Conservation (phyloP, 345 rosid genomes). For the Rhizophora mangle region DNA sequence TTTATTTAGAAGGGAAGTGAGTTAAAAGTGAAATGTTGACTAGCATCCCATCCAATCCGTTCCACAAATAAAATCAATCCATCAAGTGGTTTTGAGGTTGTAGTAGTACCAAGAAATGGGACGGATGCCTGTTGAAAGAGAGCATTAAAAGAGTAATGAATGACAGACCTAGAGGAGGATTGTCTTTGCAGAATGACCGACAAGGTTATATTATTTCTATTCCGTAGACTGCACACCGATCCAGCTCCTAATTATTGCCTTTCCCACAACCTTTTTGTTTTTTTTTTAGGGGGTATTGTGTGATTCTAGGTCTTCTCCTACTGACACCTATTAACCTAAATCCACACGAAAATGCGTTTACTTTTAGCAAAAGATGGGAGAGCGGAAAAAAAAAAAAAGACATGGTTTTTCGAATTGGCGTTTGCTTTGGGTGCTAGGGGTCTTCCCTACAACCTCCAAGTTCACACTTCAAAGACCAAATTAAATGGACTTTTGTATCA, state of each 20-base stretch:
- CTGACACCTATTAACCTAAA: slow-evolving; percentile 2
- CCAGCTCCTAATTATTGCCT: slow-evolving; percentile 38
- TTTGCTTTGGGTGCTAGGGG: slow-evolving; percentile 18
- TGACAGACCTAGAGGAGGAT: background rate
- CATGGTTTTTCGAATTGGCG: background rate
- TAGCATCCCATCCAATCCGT: slow-evolving; percentile 26
- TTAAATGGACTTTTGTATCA: background rate
- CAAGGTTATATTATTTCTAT: slow-evolving; percentile 44
- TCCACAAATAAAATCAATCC: slow-evolving; percentile 9
- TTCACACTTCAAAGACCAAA: slow-evolving; percentile 1
- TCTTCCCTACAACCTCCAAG: slow-evolving; percentile 23
- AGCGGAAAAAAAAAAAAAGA: background rate
- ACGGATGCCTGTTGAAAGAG: background rate
- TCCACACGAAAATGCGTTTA: background rate
- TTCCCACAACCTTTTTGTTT: background rate
- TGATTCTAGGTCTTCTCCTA: background rate
- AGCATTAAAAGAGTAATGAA: slow-evolving; percentile 1
- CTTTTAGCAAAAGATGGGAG: background rate
- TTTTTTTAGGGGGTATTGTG: background rate
- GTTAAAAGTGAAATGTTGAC: slow-evolving; percentile 18
- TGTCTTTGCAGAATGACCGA: slow-evolving; percentile 35
- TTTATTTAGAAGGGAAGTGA: background rate
- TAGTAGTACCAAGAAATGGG: slow-evolving; percentile 5
- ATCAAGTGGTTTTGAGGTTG: slow-evolving; percentile 12
- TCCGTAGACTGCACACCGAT: slow-evolving; percentile 39